These are phyloP conservation scores for Claviceps fusiformis DNA, from an alignment of 2,329 filamentous ascomycete genomes.

Conservation along the genomic window DNA sequence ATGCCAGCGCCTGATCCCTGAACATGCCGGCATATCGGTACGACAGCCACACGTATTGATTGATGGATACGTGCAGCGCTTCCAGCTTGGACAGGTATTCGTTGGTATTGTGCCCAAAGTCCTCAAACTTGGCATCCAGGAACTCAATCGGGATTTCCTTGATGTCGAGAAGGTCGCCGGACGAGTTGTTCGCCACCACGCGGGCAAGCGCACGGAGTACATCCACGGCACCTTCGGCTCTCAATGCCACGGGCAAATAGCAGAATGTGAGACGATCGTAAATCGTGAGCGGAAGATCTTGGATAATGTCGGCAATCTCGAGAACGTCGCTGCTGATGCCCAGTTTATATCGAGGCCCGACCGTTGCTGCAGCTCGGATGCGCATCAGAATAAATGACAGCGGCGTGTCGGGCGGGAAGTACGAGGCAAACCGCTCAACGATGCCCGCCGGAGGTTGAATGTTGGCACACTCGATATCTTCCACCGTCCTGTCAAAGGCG, in stretches of 20 bases:
- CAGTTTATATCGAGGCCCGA: constrained; percentile 57
- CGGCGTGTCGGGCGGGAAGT: constrained; percentile 69
- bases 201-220: constrained; percentile 52
- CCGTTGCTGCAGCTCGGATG: constrained; percentile 52
- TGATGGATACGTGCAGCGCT: constrained; percentile 64
- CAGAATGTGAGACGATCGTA: constrained; percentile 65
- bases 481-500: constrained; percentile 50
- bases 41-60: constrained; percentile 84
- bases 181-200: constrained; percentile 53
- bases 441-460: constrained; percentile 58
- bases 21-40: constrained; percentile 80
- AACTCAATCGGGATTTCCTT: constrained; percentile 56
- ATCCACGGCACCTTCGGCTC: constrained; percentile 29
- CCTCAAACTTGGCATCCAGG: constrained; percentile 48
- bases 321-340: constrained; percentile 44
- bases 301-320: constrained; percentile 58
- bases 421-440: constrained; percentile 63
- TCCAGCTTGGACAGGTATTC: constrained; percentile 59
- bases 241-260: constrained; percentile 51
- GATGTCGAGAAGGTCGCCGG: constrained; percentile 60
- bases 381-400: constrained; percentile 72
- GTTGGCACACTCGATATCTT: constrained; percentile 56
- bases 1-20: constrained; percentile 57
- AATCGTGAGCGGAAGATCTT: constrained; percentile 55
- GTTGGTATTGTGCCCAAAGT: constrained; percentile 24